phyloP scores from a whole-genome alignment of 2,329 filamentous ascomycete species.

The Apiospora rasikravindrae region DNA sequence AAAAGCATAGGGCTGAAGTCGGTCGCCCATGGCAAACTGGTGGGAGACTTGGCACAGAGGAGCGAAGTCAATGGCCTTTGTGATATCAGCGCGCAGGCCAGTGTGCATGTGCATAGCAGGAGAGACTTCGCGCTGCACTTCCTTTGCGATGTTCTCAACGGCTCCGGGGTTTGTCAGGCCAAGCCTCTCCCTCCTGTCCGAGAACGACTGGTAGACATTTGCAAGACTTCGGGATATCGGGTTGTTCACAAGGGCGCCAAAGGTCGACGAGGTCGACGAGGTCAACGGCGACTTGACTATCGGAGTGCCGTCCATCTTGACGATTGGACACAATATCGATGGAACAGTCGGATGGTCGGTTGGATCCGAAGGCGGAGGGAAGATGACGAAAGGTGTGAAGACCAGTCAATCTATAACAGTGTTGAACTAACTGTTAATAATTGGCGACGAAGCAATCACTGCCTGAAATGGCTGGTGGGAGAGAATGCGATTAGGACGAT shows the following conservation, averaged over 20 bases:
- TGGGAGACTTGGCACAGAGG: constrained; percentile 98
- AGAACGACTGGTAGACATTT: constrained; percentile 82
- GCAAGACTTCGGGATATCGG: constrained; percentile 70
- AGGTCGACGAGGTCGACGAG: constrained; percentile 51
- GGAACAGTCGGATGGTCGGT: neutral
- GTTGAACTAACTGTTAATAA: neutral
- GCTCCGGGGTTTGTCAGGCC: constrained; percentile 92
- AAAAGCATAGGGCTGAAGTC: constrained; percentile 93
- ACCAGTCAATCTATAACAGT: neutral
- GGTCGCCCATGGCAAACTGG: constrained; percentile 93
- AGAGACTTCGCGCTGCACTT: constrained; percentile 96
- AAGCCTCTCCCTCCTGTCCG: constrained; percentile 83
- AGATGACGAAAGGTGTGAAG: neutral
- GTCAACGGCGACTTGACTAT: constrained; percentile 33
- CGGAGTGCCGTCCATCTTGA: constrained; percentile 23
- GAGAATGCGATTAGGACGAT: neutral
- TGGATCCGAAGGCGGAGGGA: neutral
- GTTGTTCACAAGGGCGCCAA: constrained; percentile 76
- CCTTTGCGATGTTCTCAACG: constrained; percentile 85
- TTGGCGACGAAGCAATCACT: neutral
- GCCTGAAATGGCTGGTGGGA: neutral
- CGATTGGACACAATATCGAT: constrained; percentile 4
- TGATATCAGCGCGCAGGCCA: constrained; percentile 92
- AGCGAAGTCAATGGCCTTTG: constrained; percentile 91
- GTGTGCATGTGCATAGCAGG: constrained; percentile 97